Percentiles rank a stretch among this genome's conserved stretches.
phyloP scores from a whole-genome alignment of 1,284 basidiomycete species.

The Trametes pubescens region DNA sequence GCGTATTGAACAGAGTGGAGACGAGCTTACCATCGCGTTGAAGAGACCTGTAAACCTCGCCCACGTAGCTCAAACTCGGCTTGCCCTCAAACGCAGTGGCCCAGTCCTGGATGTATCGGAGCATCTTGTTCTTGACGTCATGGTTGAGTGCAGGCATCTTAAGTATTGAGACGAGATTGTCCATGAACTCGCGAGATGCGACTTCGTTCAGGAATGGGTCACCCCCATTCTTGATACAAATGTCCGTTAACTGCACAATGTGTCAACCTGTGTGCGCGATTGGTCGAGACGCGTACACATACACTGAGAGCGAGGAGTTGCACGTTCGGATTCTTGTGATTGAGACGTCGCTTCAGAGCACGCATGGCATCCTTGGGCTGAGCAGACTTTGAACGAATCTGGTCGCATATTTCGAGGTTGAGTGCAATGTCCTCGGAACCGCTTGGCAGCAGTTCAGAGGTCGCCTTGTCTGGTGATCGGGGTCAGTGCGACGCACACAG shows the following conservation, averaged over 20 bases:
- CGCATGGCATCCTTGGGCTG: constrained; percentile 90
- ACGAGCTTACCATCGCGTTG: constrained; percentile 68
- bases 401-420: constrained; percentile 96
- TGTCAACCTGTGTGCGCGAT: constrained; percentile 18
- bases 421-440: constrained; percentile 91
- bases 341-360: constrained; percentile 86
- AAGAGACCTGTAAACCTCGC: constrained; percentile 83
- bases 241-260: constrained; percentile 79
- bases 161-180: constrained; percentile 87
- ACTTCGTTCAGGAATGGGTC: constrained; percentile 90
- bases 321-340: constrained; percentile 97
- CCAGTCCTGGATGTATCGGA: constrained; percentile 92
- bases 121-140: constrained; percentile 86
- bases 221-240: constrained; percentile 98
- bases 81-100: constrained; percentile 89
- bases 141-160: constrained; percentile 77
- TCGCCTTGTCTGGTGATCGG: constrained; percentile 78
- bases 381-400: constrained; percentile 93
- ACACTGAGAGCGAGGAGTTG: constrained; percentile 89
- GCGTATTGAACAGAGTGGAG: background rate
- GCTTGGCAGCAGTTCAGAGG: constrained; percentile 85
- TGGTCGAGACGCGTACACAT: constrained; percentile 43
- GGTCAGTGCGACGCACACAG: constrained; percentile 12
- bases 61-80: constrained; percentile 76
- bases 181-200: constrained; percentile 91